Conservation (phyloP, 164 flowering plant genomes). For the Aristolochia contorta region DNA sequence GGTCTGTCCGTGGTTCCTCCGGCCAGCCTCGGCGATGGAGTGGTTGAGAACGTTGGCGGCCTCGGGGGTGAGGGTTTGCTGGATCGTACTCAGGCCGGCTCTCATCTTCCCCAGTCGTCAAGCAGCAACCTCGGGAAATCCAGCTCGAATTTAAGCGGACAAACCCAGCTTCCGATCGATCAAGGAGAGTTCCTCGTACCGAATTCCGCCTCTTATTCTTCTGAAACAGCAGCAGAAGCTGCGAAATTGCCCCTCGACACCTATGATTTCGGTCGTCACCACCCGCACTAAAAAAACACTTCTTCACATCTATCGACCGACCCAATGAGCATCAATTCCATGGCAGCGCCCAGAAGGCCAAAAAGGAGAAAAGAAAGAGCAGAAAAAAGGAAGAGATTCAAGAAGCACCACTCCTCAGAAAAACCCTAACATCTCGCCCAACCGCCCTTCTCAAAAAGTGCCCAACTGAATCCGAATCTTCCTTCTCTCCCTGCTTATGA, state of each 20-base stretch:
- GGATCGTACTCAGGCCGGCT: constrained; percentile 76
- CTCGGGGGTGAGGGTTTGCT: constrained; percentile 84
- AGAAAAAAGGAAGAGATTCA: not conserved
- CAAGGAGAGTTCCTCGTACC: not conserved
- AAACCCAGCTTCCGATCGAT: not conserved
- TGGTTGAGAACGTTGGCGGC: constrained; percentile 80
- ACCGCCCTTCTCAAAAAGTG: not conserved
- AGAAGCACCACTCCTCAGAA: constrained; percentile 4
- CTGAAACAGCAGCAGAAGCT: no score
- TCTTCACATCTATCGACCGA: constrained; percentile 17
- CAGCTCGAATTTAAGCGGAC: not conserved
- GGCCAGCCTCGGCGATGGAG: constrained; percentile 71
- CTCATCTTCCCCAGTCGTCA: constrained; percentile 35
- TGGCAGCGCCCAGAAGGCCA: no score
- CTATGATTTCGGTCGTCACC: not conserved
- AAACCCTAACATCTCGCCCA: constrained; percentile 1
- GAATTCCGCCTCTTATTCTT: no score
- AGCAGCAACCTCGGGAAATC: not conserved
- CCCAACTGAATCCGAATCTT: not conserved
- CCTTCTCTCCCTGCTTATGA: not conserved
- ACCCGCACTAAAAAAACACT: not conserved
- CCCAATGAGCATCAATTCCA: constrained; percentile 2
- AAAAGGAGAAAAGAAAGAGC: no score
- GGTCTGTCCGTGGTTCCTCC: constrained; percentile 85
- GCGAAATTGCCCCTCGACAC: not conserved